These are phyloP conservation scores for Phytophthora rubi DNA, from an alignment of 352 stramenopile genomes.

Conservation along the genomic window DNA sequence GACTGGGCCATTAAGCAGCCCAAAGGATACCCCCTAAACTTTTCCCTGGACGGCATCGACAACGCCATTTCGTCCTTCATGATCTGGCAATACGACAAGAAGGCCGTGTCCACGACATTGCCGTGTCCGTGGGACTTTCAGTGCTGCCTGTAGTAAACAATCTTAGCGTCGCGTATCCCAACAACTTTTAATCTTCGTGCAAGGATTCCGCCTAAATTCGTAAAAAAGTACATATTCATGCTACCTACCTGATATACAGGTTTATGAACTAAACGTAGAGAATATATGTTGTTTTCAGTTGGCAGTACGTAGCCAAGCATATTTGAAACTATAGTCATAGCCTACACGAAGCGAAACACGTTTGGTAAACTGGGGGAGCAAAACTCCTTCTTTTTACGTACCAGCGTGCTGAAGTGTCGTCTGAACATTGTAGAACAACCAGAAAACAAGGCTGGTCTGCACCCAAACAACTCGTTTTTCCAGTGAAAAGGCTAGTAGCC, in stretches of 20 bases:
- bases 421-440: slow-evolving; percentile 44
- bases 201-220: too few species aligned
- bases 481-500: slow-evolving; percentile 44
- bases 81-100: slow-evolving; percentile 34
- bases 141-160: slow-evolving; percentile 16
- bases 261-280: background rate
- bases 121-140: slow-evolving; percentile 34
- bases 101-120: slow-evolving; percentile 14
- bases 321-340: slow-evolving; percentile 22
- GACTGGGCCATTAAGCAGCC: slow-evolving; percentile 32
- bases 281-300: background rate
- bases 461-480: slow-evolving; percentile 28
- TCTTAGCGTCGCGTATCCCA: too few species aligned
- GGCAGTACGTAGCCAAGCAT: background rate
- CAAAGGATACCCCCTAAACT: slow-evolving; percentile 26
- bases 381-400: background rate
- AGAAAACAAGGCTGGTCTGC: slow-evolving; percentile 42
- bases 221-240: too few species aligned
- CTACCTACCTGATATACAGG: background rate
- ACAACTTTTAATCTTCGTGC: too few species aligned
- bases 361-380: background rate
- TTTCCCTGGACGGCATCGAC: slow-evolving; percentile 35
- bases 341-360: slow-evolving; percentile 4
- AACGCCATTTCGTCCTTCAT: slow-evolving; percentile 40
- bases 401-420: slow-evolving; percentile 2